Conservation (phyloP, 1,284 basidiomycete genomes). For the Cryptococcus jaspeensis region DNA sequence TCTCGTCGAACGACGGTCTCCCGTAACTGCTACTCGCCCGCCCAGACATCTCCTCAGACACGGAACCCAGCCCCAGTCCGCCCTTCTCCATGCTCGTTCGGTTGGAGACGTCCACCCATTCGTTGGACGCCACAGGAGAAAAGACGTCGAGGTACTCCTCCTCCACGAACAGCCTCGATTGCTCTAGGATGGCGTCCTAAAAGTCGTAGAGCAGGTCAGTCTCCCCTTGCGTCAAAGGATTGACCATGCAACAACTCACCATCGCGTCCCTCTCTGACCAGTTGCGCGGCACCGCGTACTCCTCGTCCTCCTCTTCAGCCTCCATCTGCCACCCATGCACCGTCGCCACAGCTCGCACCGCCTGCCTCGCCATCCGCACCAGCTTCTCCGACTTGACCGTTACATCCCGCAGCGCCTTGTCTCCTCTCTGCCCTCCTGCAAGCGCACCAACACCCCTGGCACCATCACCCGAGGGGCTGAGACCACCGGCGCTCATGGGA, state of each 20-base stretch:
- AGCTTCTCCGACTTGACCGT: constrained; percentile 15
- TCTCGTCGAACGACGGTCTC: neutral
- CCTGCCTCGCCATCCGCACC: constrained; percentile 12
- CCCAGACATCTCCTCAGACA: neutral
- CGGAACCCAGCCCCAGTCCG: neutral
- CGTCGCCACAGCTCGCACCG: constrained; percentile 20
- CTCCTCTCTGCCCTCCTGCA: neutral
- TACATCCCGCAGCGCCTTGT: constrained; percentile 11
- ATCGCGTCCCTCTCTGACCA: constrained; percentile 40
- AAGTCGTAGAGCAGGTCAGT: constrained; percentile 3
- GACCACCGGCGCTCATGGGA: neutral
- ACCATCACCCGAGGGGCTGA: neutral
- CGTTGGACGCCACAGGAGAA: constrained; percentile 16
- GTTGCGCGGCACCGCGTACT: constrained; percentile 23
- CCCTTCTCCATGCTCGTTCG: neutral
- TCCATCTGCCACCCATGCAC: constrained; percentile 33
- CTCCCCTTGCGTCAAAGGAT: neutral
- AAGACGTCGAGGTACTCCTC: constrained; percentile 39
- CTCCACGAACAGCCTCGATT: constrained; percentile 38
- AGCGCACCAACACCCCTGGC: neutral
- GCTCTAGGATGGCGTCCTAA: constrained; percentile 34
- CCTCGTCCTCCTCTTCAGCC: constrained; percentile 14
- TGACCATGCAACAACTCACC: constrained; percentile 20
- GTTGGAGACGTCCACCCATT: neutral
- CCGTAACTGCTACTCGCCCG: neutral